Base-by-base conservation (phyloP, 768 basidiomycete species). In the Xanthoconium purpureum region DNA sequence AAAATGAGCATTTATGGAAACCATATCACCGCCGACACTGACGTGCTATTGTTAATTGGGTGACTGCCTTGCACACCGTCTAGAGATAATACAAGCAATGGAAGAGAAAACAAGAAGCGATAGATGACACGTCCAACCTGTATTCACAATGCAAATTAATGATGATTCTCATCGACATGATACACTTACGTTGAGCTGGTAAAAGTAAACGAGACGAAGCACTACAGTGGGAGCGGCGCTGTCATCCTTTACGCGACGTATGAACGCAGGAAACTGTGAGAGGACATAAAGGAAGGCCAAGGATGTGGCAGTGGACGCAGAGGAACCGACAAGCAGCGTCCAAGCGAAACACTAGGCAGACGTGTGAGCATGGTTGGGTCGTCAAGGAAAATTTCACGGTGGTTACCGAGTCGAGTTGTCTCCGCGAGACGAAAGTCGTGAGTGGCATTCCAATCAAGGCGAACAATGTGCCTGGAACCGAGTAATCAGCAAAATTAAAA, bases 141-240 rank as follows among this genome's bases (percentile, higher is more conserved):
- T 1, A 35, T 33, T 42, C 28, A 33, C 8, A 17, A 30, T 0
- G 44, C 54, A 37, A 55, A 58, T 12, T 15, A 11, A 24, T 48
- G 45, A 37, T 48, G 3, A 30, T 28, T 38, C 36, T 44, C 46
- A 33, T 56, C 37, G 55, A 43, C 20, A 47, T 18, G 38, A 64
- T 46, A 6, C 6, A 65, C 89, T 57, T 57, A 91, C 91, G 66
- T 93, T 93, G 13, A 92, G 74, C 55, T 88, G 80, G 67, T 86
- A 89, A 66, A 91, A 93, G 5, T 83, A 89, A 28, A 83, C 74
- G 4, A 93, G 77, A 44, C 90, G 77, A 15, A 89, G 78, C 47
- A 93, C 85, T 8, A 93, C 85, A 35, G 81, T 81, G 8, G 88
- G 86, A 42, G 84, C 82, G 1, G 87, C 91, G 14, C 91, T 87